Conservation (phyloP, 441 rosid species). For the Francoa sonchifolia region DNA sequence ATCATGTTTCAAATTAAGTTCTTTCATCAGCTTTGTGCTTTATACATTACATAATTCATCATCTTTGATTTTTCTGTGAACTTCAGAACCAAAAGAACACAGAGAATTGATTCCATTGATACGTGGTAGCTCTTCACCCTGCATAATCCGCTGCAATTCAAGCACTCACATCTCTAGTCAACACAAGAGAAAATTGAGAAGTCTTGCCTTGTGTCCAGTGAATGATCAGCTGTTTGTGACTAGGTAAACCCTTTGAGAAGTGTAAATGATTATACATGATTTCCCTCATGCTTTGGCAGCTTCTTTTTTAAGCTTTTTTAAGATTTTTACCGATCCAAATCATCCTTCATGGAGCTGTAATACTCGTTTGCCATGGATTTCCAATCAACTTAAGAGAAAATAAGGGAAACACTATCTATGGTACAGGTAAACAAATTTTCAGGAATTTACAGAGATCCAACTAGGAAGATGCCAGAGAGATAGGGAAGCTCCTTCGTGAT, state of each 20-base stretch:
- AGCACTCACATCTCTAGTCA: conserved; percentile 67
- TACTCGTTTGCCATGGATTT: too few relatives aligned
- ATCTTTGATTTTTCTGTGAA: conserved; percentile 6
- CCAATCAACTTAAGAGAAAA: too few relatives aligned
- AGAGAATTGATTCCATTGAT: conserved; percentile 62
- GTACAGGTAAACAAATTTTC: too few relatives aligned
- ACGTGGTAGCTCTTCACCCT: conserved; percentile 38
- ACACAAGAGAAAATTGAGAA: conserved; percentile 91
- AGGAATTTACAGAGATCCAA: too few relatives aligned
- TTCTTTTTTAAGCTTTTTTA: too few relatives aligned
- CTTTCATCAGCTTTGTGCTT: neutral
- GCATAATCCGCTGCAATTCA: conserved; percentile 36
- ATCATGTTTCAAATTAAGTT: conserved; percentile 2
- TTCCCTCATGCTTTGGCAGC: too few relatives aligned
- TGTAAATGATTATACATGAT: too few relatives aligned
- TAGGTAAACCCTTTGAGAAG: conserved; percentile 39
- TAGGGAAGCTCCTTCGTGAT: too few relatives aligned
- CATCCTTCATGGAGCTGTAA: too few relatives aligned
- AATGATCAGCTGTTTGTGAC: conserved; percentile 78
- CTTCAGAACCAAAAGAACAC: conserved; percentile 62
- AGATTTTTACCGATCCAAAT: too few relatives aligned
- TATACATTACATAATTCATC: conserved; percentile 6
- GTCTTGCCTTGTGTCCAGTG: conserved; percentile 60
- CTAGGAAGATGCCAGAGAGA: too few relatives aligned
- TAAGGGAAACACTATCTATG: too few relatives aligned